Base-by-base conservation (phyloP, 2,329 filamentous ascomycete genomes). In the Hypoxylon rubiginosum region DNA sequence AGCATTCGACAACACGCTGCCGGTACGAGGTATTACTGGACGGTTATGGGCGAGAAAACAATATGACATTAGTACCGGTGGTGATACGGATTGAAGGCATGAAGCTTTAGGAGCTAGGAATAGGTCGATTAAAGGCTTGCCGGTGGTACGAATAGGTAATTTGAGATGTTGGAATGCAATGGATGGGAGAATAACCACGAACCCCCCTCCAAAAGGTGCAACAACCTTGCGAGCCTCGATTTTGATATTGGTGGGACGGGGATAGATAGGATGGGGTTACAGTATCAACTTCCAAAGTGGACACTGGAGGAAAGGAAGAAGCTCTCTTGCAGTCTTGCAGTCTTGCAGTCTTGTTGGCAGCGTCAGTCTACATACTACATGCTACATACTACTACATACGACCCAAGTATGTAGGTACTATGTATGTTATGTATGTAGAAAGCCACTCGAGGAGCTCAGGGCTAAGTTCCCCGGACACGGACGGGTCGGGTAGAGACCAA, bases 401-500 rank as follows among this genome's bases (percentile, higher is more conserved):
- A n/a, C n/a, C n/a, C n/a, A n/a, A n/a, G n/a, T n/a, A n/a, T n/a
- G n/a, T n/a, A n/a, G n/a, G n/a, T n/a, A n/a, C n/a, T n/a, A n/a
- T n/a, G n/a, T n/a, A n/a, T n/a, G n/a, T n/a, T n/a, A n/a, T n/a
- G n/a, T n/a, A n/a, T n/a, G n/a, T n/a, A 71, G 67, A 67, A 69
- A 41, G 13, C 64, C 50, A 59, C 54, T 53, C 50, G 45, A 62
- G 60, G 60, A 43, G 46, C 45, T 49, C 55, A 65, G 65, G 67
- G 28, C 65, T 53, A 58, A 58, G 61, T 67, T 67, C 68, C 66
- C 68, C 66, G 66, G 64, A 71, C 68, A 39, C 68, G 68, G 70
- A 64, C 70, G 67, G 68, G 59, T 72, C 70, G 70, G 70, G 64
- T 72, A 72, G 68, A 58, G 61, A 69, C 68, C 62, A 62, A 66